Percentiles rank a stretch among this genome's conserved stretches.
These are phyloP conservation scores for Kurtzmaniella cleridarum DNA, from an alignment of 805 yeast species.

Conservation along the genomic window DNA sequence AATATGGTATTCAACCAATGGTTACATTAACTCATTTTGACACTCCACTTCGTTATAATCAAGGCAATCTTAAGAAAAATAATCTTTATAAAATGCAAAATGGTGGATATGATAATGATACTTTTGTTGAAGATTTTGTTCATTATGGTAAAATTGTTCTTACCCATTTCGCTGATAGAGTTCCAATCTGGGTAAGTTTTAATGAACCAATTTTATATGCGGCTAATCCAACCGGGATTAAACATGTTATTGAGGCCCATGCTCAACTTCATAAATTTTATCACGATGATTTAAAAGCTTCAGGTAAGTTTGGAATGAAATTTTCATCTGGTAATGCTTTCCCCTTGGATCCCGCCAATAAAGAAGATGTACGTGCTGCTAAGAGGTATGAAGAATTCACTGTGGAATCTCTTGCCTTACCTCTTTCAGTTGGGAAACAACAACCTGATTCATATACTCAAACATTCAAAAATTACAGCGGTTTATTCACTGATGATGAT, in stretches of 20 bases:
- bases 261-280: conserved; percentile 17
- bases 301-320: conserved; percentile 19
- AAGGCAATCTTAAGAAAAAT: conserved; percentile 2
- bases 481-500: conserved; percentile 20
- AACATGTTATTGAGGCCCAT: conserved; percentile 19
- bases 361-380: conserved; percentile 20
- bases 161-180: conserved; percentile 24
- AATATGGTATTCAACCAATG: conserved; percentile 19
- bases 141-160: conserved; percentile 25
- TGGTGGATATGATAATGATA: conserved; percentile 19
- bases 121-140: conserved; percentile 25
- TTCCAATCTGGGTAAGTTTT: conserved; percentile 23
- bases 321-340: conserved; percentile 21
- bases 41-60: conserved; percentile 15
- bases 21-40: conserved; percentile 31
- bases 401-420: conserved; percentile 22
- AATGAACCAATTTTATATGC: conserved; percentile 24
- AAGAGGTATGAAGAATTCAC: conserved; percentile 17
- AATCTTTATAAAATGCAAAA: conserved; percentile 11
- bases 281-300: conserved; percentile 19
- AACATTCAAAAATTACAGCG: conserved; percentile 12
- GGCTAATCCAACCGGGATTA: conserved; percentile 15
- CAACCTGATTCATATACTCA: conserved; percentile 19
- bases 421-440: conserved; percentile 24
- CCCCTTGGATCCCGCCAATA: conserved; percentile 18